Percentiles rank a stretch among this genome's conserved stretches.
phyloP scores from a whole-genome alignment of 768 basidiomycete species.

The Vararia minispora region DNA sequence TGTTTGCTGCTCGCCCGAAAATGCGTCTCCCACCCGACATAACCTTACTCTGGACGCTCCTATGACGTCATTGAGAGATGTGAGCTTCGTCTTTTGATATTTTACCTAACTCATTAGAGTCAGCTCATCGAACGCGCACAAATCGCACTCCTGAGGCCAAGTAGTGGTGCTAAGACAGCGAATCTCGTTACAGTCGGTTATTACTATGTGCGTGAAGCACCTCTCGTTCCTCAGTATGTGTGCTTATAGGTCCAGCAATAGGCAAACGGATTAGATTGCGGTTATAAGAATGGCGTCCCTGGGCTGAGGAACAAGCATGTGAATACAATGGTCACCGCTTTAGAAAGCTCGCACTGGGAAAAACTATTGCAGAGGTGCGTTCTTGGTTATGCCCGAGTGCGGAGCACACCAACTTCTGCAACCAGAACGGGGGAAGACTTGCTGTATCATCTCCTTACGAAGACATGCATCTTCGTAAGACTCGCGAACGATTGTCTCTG shows the following conservation, averaged over 20 bases:
- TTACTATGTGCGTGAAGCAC: constrained; percentile 32
- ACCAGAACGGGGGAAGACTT: constrained; percentile 65
- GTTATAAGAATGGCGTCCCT: constrained; percentile 27
- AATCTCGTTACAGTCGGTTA: constrained; percentile 66
- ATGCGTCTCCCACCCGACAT: too few species aligned
- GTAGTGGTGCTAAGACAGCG: constrained; percentile 23
- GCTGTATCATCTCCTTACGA: constrained; percentile 68
- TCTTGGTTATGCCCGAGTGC: not conserved
- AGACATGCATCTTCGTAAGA: constrained; percentile 63
- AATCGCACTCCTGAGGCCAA: constrained; percentile 35
- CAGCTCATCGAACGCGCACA: constrained; percentile 58
- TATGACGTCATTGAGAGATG: too few species aligned
- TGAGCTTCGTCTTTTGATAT: too few species aligned
- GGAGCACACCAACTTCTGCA: not conserved
- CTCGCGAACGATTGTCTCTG: constrained; percentile 78
- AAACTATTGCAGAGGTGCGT: constrained; percentile 47
- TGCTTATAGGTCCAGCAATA: constrained; percentile 3
- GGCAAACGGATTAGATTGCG: constrained; percentile 9
- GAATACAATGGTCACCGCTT: constrained; percentile 63
- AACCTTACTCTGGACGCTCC: too few species aligned
- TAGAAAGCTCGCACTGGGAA: constrained; percentile 61
- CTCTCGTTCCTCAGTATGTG: not conserved
- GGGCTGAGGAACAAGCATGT: constrained; percentile 44
- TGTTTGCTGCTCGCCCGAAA: too few species aligned
- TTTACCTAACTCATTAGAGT: not conserved